Percentiles rank a stretch among this genome's conserved stretches.
Conservation (phyloP, 345 rosid species). For the Moricandia moricandioides region DNA sequence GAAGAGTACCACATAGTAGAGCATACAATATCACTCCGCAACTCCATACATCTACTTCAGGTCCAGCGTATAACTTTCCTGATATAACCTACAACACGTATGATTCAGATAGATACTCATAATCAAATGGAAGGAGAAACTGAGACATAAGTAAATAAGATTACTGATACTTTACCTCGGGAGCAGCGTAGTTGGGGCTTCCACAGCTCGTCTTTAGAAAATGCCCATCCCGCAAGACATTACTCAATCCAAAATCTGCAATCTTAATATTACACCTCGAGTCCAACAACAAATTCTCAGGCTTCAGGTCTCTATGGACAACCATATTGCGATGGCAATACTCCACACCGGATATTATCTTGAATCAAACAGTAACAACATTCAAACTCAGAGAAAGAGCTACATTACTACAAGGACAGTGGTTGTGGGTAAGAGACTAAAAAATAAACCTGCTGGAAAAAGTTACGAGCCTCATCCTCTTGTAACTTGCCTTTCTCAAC, state of each 20-base stretch:
- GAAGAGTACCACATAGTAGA: constrained; percentile 88
- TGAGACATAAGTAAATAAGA: not conserved
- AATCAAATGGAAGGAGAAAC: not conserved
- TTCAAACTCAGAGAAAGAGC: constrained; percentile 17
- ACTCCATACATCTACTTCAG: constrained; percentile 69
- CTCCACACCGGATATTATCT: constrained; percentile 93
- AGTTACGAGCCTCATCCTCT: constrained; percentile 91
- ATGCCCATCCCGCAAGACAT: constrained; percentile 92
- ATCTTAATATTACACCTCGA: constrained; percentile 86
- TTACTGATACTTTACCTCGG: constrained; percentile 33
- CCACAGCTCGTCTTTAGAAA: constrained; percentile 95
- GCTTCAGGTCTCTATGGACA: constrained; percentile 96
- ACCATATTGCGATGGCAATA: constrained; percentile 93
- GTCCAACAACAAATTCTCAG: constrained; percentile 91
- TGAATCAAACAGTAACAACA: not conserved
- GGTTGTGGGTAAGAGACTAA: constrained; percentile 50
- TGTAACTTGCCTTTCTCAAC: constrained; percentile 81
- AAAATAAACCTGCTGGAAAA: constrained; percentile 86
- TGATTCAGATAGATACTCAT: not conserved
- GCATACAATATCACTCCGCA: constrained; percentile 96
- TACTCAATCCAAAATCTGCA: constrained; percentile 97
- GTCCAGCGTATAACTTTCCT: constrained; percentile 88
- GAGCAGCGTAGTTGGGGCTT: constrained; percentile 98
- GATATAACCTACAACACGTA: constrained; percentile 65
- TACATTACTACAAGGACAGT: constrained; percentile 10